Conservation (phyloP, 2,329 filamentous ascomycete species). For the Emergomyces pasteurianus region DNA sequence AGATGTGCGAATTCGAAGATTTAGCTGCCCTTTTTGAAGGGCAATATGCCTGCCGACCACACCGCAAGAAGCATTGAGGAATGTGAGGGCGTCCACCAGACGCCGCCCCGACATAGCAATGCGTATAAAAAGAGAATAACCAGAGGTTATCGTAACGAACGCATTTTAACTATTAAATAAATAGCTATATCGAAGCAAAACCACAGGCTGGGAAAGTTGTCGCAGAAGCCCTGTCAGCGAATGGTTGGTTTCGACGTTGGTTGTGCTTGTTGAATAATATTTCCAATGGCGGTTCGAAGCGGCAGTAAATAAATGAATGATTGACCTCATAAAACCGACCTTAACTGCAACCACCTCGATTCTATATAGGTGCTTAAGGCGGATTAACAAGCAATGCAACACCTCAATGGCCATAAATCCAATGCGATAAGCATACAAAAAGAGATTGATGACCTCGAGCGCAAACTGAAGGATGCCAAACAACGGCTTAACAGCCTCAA, state of each 20-base stretch:
- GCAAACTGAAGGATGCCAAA: conserved; percentile 35
- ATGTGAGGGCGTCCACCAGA: conserved; percentile 58
- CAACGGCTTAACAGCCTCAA: conserved; percentile 23
- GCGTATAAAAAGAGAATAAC: neutral
- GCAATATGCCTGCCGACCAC: conserved; percentile 52
- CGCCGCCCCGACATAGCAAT: conserved; percentile 44
- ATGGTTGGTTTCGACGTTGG: no score
- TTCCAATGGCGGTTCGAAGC: neutral
- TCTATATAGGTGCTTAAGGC: neutral
- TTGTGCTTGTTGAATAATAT: no score
- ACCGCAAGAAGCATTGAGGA: conserved; percentile 57
- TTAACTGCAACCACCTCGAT: neutral
- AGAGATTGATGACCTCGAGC: conserved; percentile 37
- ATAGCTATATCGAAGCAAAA: neutral
- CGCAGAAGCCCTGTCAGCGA: no score
- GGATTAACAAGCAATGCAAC: neutral
- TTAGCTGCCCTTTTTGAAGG: conserved; percentile 49
- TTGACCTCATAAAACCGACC: neutral
- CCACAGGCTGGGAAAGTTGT: neutral
- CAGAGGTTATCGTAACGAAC: neutral
- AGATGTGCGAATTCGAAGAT: conserved; percentile 53
- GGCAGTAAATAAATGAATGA: neutral
- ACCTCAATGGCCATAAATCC: conserved; percentile 14
- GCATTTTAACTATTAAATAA: neutral
- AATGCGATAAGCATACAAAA: conserved; percentile 18